Base-by-base conservation (phyloP, 768 basidiomycete genomes). In the Tylopilus vinaceipallidus region DNA sequence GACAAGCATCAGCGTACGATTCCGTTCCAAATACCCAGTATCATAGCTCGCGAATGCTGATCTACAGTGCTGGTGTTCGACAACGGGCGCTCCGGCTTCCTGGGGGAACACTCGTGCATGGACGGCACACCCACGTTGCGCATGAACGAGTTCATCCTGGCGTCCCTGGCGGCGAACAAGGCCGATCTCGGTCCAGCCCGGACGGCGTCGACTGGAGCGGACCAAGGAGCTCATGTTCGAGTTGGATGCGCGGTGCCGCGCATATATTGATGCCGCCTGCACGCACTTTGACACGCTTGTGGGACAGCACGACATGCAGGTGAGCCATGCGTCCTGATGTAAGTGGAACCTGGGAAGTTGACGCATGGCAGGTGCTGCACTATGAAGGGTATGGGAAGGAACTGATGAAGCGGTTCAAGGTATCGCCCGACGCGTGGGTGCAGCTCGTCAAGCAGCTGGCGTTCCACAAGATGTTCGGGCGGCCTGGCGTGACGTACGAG, bases 391-490 rank as follows among this genome's bases (percentile, higher is more conserved):
- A 94, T 66, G 97, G n/a, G 52, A 95, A 95, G 72, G 27, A 29
- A 6, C 27, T 29, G 27, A 29, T 29, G 27, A 29, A 29, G 27
- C 6, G 27, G n/a, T n/a, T n/a, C n/a, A n/a, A n/a, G n/a, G n/a
- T 29, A 12, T 29, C 27, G 12, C 27, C 95, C 0, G 97, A 99
- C 62, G 94, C 95, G 23, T 94, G 93, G 84, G 90, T 79, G 16
- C 97, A 99, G 71, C 78, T 98, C 46, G 84, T 95, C 58, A 98
- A 95, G 74, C 95, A 98, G 70, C 84, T 98, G 40, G 95, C 95
- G 19, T 98, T 91, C 75, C 83, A 88, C 68, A 94, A 95, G 72
- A 81, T 94, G 77, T 78, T 75, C 59, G 73, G 74, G 6, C 77
- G 88, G 2, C 84, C 88, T 9, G 89, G 82, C 2, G 84, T 90